Evolutionary conservation across 2,329 filamentous ascomycete species (phyloP).

Genomic region (Diaporthe capsici): DNA sequence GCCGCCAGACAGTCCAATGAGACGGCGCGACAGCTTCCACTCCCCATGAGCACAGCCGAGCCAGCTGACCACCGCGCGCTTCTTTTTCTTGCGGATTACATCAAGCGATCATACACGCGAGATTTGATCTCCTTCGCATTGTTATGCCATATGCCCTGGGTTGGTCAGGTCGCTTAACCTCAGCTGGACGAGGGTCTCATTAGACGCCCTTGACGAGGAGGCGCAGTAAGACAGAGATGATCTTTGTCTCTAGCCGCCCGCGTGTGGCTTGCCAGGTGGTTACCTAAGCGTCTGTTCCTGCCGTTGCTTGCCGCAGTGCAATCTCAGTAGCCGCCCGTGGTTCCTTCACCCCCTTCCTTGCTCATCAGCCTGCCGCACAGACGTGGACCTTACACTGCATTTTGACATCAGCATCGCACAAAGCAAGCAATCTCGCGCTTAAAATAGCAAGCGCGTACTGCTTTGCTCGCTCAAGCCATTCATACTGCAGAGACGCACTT

Average conservation of each 20-base stretch:
- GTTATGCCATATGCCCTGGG: background rate
- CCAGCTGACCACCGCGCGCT: slow-evolving; percentile 33
- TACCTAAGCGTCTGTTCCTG: slow-evolving; percentile 31
- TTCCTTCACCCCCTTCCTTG: background rate
- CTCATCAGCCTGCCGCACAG: slow-evolving; percentile 13
- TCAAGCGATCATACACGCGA: slow-evolving; percentile 33
- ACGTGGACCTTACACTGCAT: background rate
- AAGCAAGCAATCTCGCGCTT: slow-evolving; percentile 17
- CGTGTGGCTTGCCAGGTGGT: background rate
- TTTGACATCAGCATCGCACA: slow-evolving; percentile 16
- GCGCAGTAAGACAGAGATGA: slow-evolving; percentile 2
- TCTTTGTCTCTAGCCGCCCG: slow-evolving; percentile 25
- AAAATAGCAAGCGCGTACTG: slow-evolving; percentile 33
- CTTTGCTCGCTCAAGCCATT: slow-evolving; percentile 15
- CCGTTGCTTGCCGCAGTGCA: background rate
- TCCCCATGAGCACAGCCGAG: slow-evolving; percentile 1
- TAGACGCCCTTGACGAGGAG: slow-evolving; percentile 35
- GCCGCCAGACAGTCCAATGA: slow-evolving; percentile 41
- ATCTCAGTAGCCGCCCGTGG: slow-evolving; percentile 35
- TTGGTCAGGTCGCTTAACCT: slow-evolving; percentile 1
- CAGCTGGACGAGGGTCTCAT: slow-evolving; percentile 35
- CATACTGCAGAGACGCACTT: background rate
- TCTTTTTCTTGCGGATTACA: slow-evolving; percentile 7
- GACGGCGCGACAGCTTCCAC: slow-evolving; percentile 2
- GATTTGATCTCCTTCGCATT: slow-evolving; percentile 21